Conservation (phyloP, 768 basidiomycete genomes). For the Austroboletus eburneus region DNA sequence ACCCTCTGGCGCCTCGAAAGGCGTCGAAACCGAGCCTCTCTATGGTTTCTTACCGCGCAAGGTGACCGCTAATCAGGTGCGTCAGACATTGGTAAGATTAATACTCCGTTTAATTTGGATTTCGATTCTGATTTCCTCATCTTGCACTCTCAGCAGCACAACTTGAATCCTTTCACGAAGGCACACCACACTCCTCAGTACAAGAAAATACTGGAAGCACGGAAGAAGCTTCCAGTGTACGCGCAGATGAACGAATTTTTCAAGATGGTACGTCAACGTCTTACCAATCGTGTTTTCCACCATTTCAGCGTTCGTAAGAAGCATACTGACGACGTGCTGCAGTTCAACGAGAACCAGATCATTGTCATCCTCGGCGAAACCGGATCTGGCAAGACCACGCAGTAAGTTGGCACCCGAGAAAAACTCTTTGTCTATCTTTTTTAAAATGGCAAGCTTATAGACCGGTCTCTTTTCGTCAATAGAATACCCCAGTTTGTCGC, state of each 20-base stretch:
- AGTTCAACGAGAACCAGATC: slow-evolving; percentile 58
- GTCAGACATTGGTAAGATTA: slow-evolving; percentile 60
- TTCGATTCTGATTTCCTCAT: background rate
- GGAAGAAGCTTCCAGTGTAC: slow-evolving; percentile 89
- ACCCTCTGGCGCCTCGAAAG: slow-evolving; percentile 3
- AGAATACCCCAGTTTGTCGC: slow-evolving; percentile 97
- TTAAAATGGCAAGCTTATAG: slow-evolving; percentile 23
- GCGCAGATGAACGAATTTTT: slow-evolving; percentile 92
- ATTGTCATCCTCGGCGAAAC: slow-evolving; percentile 93
- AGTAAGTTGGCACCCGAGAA: slow-evolving; percentile 49
- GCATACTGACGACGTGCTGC: background rate
- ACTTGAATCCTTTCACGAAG: slow-evolving; percentile 87
- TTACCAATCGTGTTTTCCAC: background rate
- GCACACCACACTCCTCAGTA: slow-evolving; percentile 73
- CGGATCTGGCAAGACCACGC: slow-evolving; percentile 93
- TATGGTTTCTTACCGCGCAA: slow-evolving; percentile 71
- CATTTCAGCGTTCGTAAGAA: background rate
- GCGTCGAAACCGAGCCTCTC: slow-evolving; percentile 51
- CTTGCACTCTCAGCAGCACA: slow-evolving; percentile 52
- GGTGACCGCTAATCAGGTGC: slow-evolving; percentile 62
- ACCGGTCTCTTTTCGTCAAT: slow-evolving; percentile 25
- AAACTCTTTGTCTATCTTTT: slow-evolving; percentile 15
- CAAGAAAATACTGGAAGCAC: slow-evolving; percentile 76
- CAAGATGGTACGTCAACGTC: slow-evolving; percentile 61
- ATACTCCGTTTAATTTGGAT: background rate